Evolutionary conservation across 768 basidiomycete species (phyloP).

Genomic region (Punctularia strigosozonata): DNA sequence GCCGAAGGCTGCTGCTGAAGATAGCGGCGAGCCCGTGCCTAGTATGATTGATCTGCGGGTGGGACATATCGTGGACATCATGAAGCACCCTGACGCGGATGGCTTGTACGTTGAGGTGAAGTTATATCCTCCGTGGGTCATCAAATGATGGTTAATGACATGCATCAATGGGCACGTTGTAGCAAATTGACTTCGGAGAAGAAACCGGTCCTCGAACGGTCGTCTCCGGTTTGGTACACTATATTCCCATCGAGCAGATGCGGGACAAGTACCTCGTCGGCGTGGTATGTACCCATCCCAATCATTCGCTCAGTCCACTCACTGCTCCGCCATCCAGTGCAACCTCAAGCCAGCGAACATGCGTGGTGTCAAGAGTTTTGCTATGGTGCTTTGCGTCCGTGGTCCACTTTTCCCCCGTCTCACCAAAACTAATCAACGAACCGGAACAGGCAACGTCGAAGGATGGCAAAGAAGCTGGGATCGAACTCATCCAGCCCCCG

Average conservation of each 20-base stretch:
- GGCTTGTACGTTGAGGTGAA: conserved; percentile 88
- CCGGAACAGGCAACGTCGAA: conserved; percentile 70
- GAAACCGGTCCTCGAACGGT: conserved; percentile 92
- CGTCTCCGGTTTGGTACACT: conserved; percentile 92
- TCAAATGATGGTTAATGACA: conserved; percentile 1
- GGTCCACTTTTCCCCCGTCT: neutral
- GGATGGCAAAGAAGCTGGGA: conserved; percentile 79
- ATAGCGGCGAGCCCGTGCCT: conserved; percentile 75
- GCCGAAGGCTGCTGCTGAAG: conserved; percentile 33
- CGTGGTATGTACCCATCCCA: conserved; percentile 40
- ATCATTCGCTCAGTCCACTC: neutral
- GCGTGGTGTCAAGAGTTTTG: conserved; percentile 96
- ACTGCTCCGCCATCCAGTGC: conserved; percentile 32
- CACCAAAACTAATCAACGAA: neutral
- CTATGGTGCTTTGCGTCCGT: conserved; percentile 90
- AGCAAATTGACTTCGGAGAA: conserved; percentile 96
- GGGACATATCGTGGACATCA: conserved; percentile 87
- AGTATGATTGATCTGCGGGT: conserved; percentile 97
- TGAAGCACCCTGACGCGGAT: conserved; percentile 95
- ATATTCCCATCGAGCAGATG: conserved; percentile 94
- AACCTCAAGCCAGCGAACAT: conserved; percentile 94
- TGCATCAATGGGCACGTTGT: neutral
- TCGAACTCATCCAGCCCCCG: conserved; percentile 89
- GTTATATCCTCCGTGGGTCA: neutral
- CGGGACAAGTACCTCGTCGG: conserved; percentile 71